Percentiles rank a stretch among this genome's conserved stretches.
phyloP scores from a whole-genome alignment of 2,329 filamentous ascomycete genomes.

The Rutstroemia sydowiana region DNA sequence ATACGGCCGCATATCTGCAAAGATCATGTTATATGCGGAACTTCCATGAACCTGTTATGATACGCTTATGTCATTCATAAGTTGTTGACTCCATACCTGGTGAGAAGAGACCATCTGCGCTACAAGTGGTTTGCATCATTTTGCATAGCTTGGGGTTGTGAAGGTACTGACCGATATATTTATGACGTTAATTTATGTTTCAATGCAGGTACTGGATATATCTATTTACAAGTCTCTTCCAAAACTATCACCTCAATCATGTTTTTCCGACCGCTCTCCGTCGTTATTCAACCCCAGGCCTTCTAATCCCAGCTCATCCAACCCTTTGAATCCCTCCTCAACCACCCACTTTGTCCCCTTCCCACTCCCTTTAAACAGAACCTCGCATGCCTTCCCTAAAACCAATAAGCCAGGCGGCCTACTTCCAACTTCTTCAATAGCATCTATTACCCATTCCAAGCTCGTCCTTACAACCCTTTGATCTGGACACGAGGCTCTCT shows the following conservation, averaged over 20 bases:
- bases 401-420: conserved; percentile 84
- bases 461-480: conserved; percentile 89
- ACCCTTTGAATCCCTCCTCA: conserved; percentile 75
- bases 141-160: too few relatives aligned
- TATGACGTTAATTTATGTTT: too few relatives aligned
- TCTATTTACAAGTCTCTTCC: conserved; percentile 18
- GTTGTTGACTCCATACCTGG: too few relatives aligned
- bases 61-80: too few relatives aligned
- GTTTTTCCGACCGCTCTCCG: conserved; percentile 7
- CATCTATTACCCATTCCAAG: conserved; percentile 67
- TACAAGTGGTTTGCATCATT: too few relatives aligned
- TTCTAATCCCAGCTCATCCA: conserved; percentile 42
- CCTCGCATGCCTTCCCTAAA: conserved; percentile 76
- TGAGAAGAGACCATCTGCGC: too few relatives aligned
- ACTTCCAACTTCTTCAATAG: conserved; percentile 83
- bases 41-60: too few relatives aligned
- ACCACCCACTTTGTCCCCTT: conserved; percentile 66
- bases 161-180: too few relatives aligned
- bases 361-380: conserved; percentile 48
- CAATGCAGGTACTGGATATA: too few relatives aligned
- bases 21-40: too few relatives aligned
- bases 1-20: too few relatives aligned
- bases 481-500: conserved; percentile 88
- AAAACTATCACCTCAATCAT: conserved; percentile 16
- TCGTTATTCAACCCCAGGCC: conserved; percentile 13